These are phyloP conservation scores for Dipteronia sinensis DNA, from an alignment of 345 rosid genomes.

Conservation along the genomic window DNA sequence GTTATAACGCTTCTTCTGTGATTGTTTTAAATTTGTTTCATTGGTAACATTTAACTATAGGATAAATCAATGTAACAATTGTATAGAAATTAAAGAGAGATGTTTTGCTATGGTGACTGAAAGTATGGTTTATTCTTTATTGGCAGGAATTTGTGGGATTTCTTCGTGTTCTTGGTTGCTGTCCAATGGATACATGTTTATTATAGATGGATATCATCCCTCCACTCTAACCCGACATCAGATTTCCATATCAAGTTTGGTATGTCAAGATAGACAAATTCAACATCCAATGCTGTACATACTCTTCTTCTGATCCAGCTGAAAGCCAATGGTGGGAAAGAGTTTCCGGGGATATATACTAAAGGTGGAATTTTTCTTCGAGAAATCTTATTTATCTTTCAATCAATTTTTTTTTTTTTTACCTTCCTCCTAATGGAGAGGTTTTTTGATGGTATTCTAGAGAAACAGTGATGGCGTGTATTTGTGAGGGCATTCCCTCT, in stretches of 20 bases:
- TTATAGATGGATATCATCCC: too few relatives aligned
- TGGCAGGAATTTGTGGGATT: slow-evolving; percentile 75
- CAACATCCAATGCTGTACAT: slow-evolving; percentile 18
- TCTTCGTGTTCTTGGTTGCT: slow-evolving; percentile 85
- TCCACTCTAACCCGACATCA: neutral
- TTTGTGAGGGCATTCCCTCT: neutral
- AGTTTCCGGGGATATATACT: neutral
- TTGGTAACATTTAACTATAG: too few relatives aligned
- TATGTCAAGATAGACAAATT: slow-evolving; percentile 2
- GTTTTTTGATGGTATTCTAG: too few relatives aligned
- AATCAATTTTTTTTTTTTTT: neutral
- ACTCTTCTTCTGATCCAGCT: neutral
- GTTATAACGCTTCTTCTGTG: too few relatives aligned
- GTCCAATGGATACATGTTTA: slow-evolving; percentile 44
- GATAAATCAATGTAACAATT: too few relatives aligned
- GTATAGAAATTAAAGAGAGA: too few relatives aligned
- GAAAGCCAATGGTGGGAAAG: neutral
- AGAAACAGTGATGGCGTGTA: neutral
- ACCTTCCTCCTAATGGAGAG: neutral
- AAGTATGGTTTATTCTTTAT: neutral
- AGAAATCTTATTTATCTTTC: too few relatives aligned
- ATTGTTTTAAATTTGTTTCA: too few relatives aligned
- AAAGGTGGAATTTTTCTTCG: neutral
- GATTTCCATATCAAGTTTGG: neutral
- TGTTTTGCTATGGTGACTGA: neutral